Evolutionary conservation across 345 rosid genomes (phyloP).

Genomic region (Leavenworthia alabamica): DNA sequence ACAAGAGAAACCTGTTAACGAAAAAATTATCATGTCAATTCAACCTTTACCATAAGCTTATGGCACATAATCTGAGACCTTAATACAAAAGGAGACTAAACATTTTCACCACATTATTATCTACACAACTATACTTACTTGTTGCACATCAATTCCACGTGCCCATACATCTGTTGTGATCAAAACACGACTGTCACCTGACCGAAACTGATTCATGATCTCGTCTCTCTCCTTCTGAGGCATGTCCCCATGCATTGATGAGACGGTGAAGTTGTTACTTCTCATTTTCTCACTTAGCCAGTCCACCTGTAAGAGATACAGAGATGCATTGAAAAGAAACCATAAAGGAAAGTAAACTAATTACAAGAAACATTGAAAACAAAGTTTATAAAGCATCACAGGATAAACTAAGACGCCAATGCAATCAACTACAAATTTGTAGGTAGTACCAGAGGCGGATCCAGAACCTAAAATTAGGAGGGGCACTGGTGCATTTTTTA

Average conservation of each 20-base stretch:
- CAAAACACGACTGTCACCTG: conserved; percentile 81
- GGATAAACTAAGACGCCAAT: not conserved
- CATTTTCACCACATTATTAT: not conserved
- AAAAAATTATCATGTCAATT: conserved; percentile 2
- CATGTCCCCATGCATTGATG: conserved; percentile 99
- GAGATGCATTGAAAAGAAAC: not conserved
- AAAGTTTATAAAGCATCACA: not conserved
- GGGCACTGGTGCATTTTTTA: too few species aligned
- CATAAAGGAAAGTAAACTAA: not conserved
- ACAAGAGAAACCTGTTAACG: conserved; percentile 75
- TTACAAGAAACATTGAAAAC: not conserved
- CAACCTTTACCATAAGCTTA: conserved; percentile 2
- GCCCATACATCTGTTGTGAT: conserved; percentile 99
- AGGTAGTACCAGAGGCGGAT: too few species aligned
- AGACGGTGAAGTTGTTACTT: conserved; percentile 79
- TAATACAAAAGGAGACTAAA: not conserved
- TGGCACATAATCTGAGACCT: not conserved
- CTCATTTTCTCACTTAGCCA: conserved; percentile 99
- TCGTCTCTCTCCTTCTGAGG: conserved; percentile 98
- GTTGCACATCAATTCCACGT: conserved; percentile 93
- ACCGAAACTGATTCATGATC: conserved; percentile 73
- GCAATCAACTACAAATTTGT: not conserved
- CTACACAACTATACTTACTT: conserved; percentile 44
- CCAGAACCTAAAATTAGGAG: too few species aligned
- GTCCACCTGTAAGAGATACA: conserved; percentile 59